These are phyloP conservation scores for Nicotiana tomentosiformis DNA, from an alignment of 257 asterid species.

Conservation along the genomic window DNA sequence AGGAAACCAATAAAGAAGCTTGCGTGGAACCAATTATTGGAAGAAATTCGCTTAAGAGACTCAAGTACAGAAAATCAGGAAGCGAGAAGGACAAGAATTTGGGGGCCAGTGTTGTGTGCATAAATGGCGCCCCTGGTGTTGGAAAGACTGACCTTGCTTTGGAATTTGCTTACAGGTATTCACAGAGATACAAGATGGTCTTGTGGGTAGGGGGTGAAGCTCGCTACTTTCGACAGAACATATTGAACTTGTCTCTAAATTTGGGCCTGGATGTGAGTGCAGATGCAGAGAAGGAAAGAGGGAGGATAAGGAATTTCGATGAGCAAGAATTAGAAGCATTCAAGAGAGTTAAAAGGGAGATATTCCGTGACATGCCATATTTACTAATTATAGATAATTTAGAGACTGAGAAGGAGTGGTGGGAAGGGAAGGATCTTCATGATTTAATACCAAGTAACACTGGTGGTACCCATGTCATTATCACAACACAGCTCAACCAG, in stretches of 20 bases:
- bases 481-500: constrained; percentile 57
- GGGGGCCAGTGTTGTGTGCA: constrained; percentile 53
- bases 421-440: constrained; percentile 86
- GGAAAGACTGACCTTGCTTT: constrained; percentile 82
- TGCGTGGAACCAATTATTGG: constrained; percentile 55
- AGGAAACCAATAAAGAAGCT: constrained; percentile 55
- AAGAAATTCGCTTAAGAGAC: constrained; percentile 45
- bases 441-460: constrained; percentile 78
- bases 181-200: constrained; percentile 83
- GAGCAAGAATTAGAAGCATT: constrained; percentile 84
- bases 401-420: constrained; percentile 84
- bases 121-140: constrained; percentile 60
- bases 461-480: constrained; percentile 76
- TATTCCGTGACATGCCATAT: constrained; percentile 86
- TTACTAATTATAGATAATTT: constrained; percentile 67
- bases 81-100: constrained; percentile 51
- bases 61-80: constrained; percentile 44
- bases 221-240: constrained; percentile 62
- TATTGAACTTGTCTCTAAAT: constrained; percentile 46
- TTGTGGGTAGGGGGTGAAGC: constrained; percentile 89
- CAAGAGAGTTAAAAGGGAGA: constrained; percentile 70
- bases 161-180: constrained; percentile 65
- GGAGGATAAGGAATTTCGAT: constrained; percentile 69
- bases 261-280: constrained; percentile 81
- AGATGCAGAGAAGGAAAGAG: constrained; percentile 80